Conservation (phyloP, 148 eudicot species). For the Dysphania ambrosioides region DNA sequence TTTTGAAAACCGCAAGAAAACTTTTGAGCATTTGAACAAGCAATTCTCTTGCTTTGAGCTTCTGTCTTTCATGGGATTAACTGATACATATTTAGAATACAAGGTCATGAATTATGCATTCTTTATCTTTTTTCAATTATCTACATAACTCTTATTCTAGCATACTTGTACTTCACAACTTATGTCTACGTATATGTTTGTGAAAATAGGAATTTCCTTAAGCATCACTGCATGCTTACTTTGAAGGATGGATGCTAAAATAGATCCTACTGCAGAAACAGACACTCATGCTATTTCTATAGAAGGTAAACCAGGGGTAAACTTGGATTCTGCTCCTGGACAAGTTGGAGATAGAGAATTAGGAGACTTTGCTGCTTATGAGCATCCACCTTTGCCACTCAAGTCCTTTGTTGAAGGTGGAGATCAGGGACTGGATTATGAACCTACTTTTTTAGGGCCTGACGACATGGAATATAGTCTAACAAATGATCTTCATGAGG, state of each 20-base stretch:
- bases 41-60: not conserved
- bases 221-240: not conserved
- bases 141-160: not conserved
- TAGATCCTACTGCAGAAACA: constrained; percentile 1
- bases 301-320: not conserved
- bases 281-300: not conserved
- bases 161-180: too few species aligned
- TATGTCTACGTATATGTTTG: not conserved
- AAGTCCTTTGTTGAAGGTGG: not conserved
- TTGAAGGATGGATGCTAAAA: not conserved
- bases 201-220: not conserved
- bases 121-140: not conserved
- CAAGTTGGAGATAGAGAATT: not conserved
- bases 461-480: not conserved
- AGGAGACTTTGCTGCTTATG: not conserved
- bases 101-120: not conserved
- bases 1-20: not conserved
- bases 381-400: not conserved
- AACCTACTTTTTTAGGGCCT: constrained; percentile 1
- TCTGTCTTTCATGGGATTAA: not conserved
- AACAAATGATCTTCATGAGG: constrained; percentile 17
- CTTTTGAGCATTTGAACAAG: not conserved
- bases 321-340: not conserved
- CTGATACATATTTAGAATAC: not conserved
- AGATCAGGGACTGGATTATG: not conserved